Percentiles rank a stretch among this genome's conserved stretches.
Conservation (phyloP, 495 filamentous ascomycete genomes). For the Talaromyces stipitatus region DNA sequence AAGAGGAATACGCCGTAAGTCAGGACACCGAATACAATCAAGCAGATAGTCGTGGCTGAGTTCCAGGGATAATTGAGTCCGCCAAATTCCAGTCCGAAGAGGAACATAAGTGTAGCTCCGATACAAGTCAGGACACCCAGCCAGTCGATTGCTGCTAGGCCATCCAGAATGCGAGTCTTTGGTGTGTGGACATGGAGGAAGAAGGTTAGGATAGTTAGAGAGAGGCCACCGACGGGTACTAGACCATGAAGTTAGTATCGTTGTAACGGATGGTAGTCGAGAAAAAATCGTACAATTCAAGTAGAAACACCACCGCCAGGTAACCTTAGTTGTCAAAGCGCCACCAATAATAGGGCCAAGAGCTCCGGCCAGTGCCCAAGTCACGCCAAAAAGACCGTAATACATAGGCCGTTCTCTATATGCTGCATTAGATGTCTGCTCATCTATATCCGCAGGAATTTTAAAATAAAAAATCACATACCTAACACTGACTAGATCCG, state of each 20-base stretch:
- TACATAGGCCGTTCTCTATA: conserved; percentile 57
- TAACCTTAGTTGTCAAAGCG: conserved; percentile 57
- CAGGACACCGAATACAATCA: conserved; percentile 66
- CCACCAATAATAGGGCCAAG: conserved; percentile 72
- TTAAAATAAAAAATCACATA: conserved; percentile 11
- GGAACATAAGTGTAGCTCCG: conserved; percentile 72
- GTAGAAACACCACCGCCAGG: conserved; percentile 60
- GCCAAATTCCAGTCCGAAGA: conserved; percentile 73
- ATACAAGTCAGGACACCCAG: conserved; percentile 60
- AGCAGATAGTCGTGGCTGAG: conserved; percentile 67
- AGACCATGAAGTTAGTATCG: conserved; percentile 9
- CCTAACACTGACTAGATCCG: conserved; percentile 70
- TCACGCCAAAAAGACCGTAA: conserved; percentile 56
- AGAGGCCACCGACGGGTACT: conserved; percentile 67
- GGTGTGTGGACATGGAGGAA: conserved; percentile 73
- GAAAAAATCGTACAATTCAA: conserved; percentile 45
- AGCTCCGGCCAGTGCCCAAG: conserved; percentile 68
- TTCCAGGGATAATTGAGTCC: conserved; percentile 69
- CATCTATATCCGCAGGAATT: not conserved
- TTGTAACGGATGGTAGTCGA: not conserved
- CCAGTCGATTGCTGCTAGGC: conserved; percentile 74
- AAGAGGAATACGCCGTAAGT: conserved; percentile 56
- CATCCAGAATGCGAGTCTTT: conserved; percentile 59
- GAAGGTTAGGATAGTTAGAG: conserved; percentile 57
- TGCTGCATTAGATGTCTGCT: conserved; percentile 14